Conservation (phyloP, 768 basidiomycete genomes). For the Pleurotus cornucopiae region DNA sequence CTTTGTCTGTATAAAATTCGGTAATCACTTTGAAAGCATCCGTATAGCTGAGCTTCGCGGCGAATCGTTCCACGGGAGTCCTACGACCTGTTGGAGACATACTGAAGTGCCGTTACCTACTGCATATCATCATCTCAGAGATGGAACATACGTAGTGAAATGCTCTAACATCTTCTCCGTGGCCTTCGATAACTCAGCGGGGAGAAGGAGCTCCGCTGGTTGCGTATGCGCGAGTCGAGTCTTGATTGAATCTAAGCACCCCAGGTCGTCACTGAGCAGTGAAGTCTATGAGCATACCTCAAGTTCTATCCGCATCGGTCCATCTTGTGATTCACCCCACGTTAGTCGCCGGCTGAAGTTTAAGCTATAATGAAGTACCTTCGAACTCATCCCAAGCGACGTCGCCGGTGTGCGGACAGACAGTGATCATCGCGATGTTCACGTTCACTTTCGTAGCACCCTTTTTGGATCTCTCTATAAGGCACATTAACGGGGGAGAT, state of each 20-base stretch:
- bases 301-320: conserved; percentile 81
- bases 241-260: conserved; percentile 29
- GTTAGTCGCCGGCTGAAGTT: no score
- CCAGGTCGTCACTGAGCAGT: background rate
- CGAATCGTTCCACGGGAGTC: conserved; percentile 63
- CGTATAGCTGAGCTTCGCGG: conserved; percentile 50
- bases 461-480: conserved; percentile 55
- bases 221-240: conserved; percentile 83
- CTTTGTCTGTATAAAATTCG: conserved; percentile 58
- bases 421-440: conserved; percentile 67
- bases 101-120: conserved; percentile 21
- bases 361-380: conserved; percentile 37
- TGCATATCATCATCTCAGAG: background rate
- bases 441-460: conserved; percentile 20
- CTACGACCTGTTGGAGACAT: conserved; percentile 31
- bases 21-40: conserved; percentile 68
- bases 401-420: conserved; percentile 87
- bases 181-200: conserved; percentile 52
- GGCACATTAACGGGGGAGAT: conserved; percentile 67
- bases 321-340: conserved; percentile 40
- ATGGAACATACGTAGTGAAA: conserved; percentile 51
- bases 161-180: conserved; percentile 76
- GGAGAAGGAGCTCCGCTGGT: conserved; percentile 79
- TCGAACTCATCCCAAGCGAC: conserved; percentile 91
- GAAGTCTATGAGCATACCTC: conserved; percentile 46